These are phyloP conservation scores for Crucihimalaya himalaica DNA, from an alignment of 345 rosid species.

Conservation along the genomic window DNA sequence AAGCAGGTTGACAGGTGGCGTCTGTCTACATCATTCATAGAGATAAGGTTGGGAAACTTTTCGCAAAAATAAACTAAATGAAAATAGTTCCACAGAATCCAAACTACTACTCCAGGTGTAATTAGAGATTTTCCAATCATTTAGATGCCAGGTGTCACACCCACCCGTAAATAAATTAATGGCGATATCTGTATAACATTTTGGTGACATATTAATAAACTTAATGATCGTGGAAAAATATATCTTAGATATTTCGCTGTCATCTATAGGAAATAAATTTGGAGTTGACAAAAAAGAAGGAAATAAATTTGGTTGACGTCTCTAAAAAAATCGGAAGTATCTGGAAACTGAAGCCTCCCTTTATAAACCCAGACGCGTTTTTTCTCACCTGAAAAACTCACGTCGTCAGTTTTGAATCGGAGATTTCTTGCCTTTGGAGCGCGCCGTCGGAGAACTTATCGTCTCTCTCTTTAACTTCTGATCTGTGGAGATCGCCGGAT, in stretches of 20 bases:
- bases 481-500: conserved; percentile 41
- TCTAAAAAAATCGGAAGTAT: conserved; percentile 32
- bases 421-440: too few species aligned
- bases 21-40: neutral
- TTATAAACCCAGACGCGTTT: conserved; percentile 16
- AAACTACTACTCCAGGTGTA: too few species aligned
- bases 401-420: too few species aligned
- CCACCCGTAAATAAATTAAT: neutral
- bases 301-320: neutral
- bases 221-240: too few species aligned
- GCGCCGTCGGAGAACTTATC: too few species aligned
- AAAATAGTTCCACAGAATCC: neutral
- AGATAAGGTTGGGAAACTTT: neutral
- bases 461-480: conserved; percentile 10
- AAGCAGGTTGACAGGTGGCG: too few species aligned
- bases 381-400: neutral
- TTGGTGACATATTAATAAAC: neutral
- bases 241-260: conserved; percentile 7
- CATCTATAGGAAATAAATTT: neutral
- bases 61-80: neutral
- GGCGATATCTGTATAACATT: too few species aligned
- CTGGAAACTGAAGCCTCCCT: conserved; percentile 18
- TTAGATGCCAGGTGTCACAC: conserved; percentile 18
- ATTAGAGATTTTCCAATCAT: conserved; percentile 2
- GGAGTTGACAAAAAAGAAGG: neutral